Conservation (phyloP, 2,329 filamentous ascomycete species). For the Aschersonia sp. region DNA sequence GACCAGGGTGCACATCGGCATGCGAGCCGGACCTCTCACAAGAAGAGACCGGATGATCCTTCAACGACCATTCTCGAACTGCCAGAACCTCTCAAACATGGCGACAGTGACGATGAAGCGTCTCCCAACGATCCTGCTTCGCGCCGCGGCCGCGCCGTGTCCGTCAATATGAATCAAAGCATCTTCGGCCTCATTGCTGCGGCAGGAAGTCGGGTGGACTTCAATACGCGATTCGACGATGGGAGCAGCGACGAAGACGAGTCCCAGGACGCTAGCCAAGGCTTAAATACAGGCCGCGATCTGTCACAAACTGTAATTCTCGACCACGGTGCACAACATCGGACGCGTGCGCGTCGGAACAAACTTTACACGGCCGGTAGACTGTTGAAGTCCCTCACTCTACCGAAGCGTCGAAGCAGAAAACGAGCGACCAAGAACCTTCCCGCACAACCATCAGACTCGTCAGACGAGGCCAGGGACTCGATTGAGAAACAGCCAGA, state of each 20-base stretch:
- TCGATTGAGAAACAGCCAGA: not conserved
- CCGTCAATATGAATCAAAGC: conserved; percentile 79
- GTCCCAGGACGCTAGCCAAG: conserved; percentile 21
- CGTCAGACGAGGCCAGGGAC: conserved; percentile 10
- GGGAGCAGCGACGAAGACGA: conserved; percentile 74
- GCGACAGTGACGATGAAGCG: conserved; percentile 34
- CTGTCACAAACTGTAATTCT: conserved; percentile 28
- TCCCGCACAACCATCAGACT: conserved; percentile 20
- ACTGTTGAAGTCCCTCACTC: conserved; percentile 49
- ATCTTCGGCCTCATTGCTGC: conserved; percentile 87
- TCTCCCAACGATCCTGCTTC: conserved; percentile 22
- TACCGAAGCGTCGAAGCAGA: conserved; percentile 28
- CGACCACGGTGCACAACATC: conserved; percentile 15
- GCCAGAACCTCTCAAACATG: conserved; percentile 37
- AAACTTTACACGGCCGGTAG: conserved; percentile 47
- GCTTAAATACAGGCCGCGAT: conserved; percentile 29
- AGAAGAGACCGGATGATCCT: conserved; percentile 24
- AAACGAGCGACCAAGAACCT: conserved; percentile 20
- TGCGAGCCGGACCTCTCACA: conserved; percentile 27
- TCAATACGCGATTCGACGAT: conserved; percentile 65
- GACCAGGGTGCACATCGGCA: conserved; percentile 18
- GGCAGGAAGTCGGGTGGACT: conserved; percentile 69
- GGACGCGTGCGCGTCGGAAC: conserved; percentile 32
- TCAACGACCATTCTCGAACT: conserved; percentile 25
- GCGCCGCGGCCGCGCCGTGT: conserved; percentile 30